Evolutionary conservation across 371 early-diverging fungal species (phyloP).

Genomic region (Syncephalastrum sp.): DNA sequence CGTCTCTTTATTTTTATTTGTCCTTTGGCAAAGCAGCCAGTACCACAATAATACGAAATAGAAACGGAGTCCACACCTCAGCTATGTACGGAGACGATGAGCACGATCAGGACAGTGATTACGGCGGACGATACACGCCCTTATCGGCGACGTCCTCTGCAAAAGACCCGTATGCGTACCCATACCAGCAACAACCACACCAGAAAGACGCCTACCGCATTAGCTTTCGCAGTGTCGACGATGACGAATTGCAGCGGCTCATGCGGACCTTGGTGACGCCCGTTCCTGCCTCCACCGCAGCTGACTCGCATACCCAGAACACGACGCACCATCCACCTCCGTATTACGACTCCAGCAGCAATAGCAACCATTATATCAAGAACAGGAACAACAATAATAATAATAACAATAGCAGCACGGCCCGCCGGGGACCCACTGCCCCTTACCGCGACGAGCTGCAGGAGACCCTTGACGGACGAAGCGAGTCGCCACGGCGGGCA

Average conservation of each 20-base stretch:
- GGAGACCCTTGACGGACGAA: background rate
- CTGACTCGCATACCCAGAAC: background rate
- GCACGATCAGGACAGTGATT: too few relatives aligned
- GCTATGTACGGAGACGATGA: too few relatives aligned
- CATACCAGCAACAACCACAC: background rate
- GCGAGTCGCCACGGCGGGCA: conserved; percentile 10
- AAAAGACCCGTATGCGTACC: conserved; percentile 2
- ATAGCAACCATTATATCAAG: conserved; percentile 2
- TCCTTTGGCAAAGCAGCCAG: too few relatives aligned
- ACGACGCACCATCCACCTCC: too few relatives aligned
- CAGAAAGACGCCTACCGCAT: conserved; percentile 11
- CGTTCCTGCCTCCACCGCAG: conserved; percentile 7
- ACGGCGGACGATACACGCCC: too few relatives aligned
- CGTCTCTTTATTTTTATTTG: too few relatives aligned
- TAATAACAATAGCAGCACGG: too few relatives aligned
- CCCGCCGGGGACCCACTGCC: too few relatives aligned
- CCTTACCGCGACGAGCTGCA: background rate
- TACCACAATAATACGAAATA: too few relatives aligned
- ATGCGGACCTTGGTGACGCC: conserved; percentile 22
- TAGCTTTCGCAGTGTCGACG: conserved; percentile 25
- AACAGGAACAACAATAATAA: background rate
- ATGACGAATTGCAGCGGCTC: conserved; percentile 22
- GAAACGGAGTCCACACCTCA: too few relatives aligned
- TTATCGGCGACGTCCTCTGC: too few relatives aligned
- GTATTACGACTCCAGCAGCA: background rate